Base-by-base conservation (phyloP, 768 basidiomycete species). In the Russula abietina region DNA sequence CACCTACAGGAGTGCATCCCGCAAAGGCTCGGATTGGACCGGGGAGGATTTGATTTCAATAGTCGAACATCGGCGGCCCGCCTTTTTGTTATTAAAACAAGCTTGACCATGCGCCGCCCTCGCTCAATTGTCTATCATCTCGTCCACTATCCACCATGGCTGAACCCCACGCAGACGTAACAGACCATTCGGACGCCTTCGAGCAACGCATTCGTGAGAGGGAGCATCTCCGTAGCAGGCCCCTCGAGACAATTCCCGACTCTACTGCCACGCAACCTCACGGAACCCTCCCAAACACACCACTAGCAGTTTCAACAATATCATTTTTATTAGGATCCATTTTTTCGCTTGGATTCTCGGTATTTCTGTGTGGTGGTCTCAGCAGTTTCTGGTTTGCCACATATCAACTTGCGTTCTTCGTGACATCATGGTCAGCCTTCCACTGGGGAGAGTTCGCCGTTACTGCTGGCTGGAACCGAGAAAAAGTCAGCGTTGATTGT, bases 361-460 rank as follows among this genome's bases (percentile, higher is more conserved):
- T 80, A 12, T 84, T 83, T 65, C 55, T 78, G 9, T 65, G 71
- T n/a, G 81, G 82, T 48, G 80, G 82, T 5, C 74, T 81, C 51
- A 39, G 68, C 32, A 64, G 66, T 10, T 73, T 71, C 33, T 85
- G 83, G 80, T 89, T 88, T 83, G 74, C 83, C 0, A 89, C 86
- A 30, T 83, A 84, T 60, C 89, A 89, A 69, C 78, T 97, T 2
- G 92, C 89, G 0, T 85, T 91, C 73, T 98, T 94, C 73, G 65
- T 91, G 45, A 85, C 88, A 38, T 80, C 87, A 5, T 93, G 92
- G 90, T 80, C 91, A 0, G 77, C 80, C 39, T 99, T 99, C 73
- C 97, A 99, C 70, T 89, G 93, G 85, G 85, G 83, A 14, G 97
- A 99, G 73, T 98, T 94, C 70, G 89, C 88, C 41, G 93, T 95